These are phyloP conservation scores for Candida coleopterorum DNA, from an alignment of 805 yeast genomes.

Conservation along the genomic window DNA sequence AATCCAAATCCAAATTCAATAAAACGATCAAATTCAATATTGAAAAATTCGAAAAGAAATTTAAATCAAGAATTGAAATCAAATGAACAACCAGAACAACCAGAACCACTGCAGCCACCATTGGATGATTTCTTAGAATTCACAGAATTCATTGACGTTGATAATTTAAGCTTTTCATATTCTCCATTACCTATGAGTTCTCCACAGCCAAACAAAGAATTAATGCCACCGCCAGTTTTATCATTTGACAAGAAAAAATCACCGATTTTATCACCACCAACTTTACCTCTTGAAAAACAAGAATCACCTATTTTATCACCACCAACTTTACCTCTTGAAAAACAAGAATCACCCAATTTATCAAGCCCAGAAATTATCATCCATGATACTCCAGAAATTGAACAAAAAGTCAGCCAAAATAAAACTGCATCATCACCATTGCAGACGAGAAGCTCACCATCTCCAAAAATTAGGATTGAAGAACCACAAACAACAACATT, in stretches of 20 bases:
- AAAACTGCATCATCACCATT: neutral
- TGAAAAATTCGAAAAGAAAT: slow-evolving; percentile 26
- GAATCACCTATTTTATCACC: slow-evolving; percentile 7
- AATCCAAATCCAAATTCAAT: slow-evolving; percentile 16
- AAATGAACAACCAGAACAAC: slow-evolving; percentile 8
- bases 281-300: slow-evolving; percentile 4
- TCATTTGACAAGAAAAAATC: neutral
- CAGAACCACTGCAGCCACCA: no score
- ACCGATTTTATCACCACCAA: slow-evolving; percentile 8
- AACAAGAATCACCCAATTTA: slow-evolving; percentile 2
- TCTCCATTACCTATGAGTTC: slow-evolving; percentile 14
- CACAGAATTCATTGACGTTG: slow-evolving; percentile 37
- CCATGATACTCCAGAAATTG: neutral
- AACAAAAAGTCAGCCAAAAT: neutral
- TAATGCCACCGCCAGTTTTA: slow-evolving; percentile 1
- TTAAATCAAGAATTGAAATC: slow-evolving; percentile 11
- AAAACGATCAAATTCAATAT: slow-evolving; percentile 33
- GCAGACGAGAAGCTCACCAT: neutral
- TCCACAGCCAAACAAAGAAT: neutral
- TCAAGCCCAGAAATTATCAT: slow-evolving; percentile 7
- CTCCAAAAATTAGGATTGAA: neutral
- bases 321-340: slow-evolving; percentile 5
- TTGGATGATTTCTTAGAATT: slow-evolving; percentile 34
- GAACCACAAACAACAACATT: neutral
- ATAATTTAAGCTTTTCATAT: slow-evolving; percentile 27